Evolutionary conservation across 202 grass and related monocot species (phyloP).

Genomic region (Alloteropsis angusta): DNA sequence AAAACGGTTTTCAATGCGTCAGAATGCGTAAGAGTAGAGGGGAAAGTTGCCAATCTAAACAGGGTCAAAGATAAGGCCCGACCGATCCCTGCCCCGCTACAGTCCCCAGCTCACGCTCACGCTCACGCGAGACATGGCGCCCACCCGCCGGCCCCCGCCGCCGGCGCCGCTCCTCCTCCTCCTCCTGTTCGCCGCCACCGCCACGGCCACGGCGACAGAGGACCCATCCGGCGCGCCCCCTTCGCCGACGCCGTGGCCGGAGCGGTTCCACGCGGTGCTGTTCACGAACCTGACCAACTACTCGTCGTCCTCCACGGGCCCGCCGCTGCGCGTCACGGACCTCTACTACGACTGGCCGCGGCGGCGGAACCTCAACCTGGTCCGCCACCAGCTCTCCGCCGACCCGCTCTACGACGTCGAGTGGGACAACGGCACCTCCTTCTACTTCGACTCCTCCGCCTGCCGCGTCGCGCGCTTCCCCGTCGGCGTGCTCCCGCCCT

Average conservation of each 20-base stretch:
- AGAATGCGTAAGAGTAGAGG: too few relatives aligned
- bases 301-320: background rate
- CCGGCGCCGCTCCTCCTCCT: background rate
- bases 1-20: too few relatives aligned
- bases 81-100: background rate
- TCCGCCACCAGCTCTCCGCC: conserved; percentile 46
- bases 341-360: conserved; percentile 85
- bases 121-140: conserved; percentile 7
- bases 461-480: conserved; percentile 45
- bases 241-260: conserved; percentile 41
- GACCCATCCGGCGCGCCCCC: background rate
- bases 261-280: conserved; percentile 61
- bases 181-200: background rate
- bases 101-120: background rate
- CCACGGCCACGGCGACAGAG: background rate
- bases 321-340: conserved; percentile 42
- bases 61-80: background rate
- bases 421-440: conserved; percentile 77
- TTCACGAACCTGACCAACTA: conserved; percentile 59
- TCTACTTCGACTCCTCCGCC: conserved; percentile 32
- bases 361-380: conserved; percentile 66
- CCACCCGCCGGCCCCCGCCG: background rate
- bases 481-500: conserved; percentile 49
- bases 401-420: conserved; percentile 68
- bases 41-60: too few relatives aligned